Evolutionary conservation across 2,329 filamentous ascomycete genomes (phyloP), one percentile per base, ranked within the genome.

Genomic region (Pyrenophora tritici-repentis): DNA sequence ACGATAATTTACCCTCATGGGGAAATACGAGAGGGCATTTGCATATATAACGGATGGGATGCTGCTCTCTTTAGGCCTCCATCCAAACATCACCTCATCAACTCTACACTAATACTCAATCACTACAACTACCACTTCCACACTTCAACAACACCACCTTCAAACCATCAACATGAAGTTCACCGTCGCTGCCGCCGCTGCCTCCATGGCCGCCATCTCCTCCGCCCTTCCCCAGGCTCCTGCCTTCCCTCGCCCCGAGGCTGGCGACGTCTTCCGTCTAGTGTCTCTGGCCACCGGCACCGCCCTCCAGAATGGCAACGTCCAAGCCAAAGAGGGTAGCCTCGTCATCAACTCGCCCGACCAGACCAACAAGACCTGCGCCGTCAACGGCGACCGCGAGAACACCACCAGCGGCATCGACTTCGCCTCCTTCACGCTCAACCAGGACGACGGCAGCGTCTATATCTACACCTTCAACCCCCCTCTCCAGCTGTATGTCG

Each of bases 401-500:
- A 48, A 48, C 33, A n/a, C 12, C n/a, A 37, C 24, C 18, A 48
- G 24, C 33, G 46, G 39, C 33, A 48, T 61, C 34, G 69, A 77
- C 55, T 68, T 61, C 31, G 83, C 82, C 46, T 81, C 78, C 39
- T 83, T 86, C 69, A 71, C 72, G 56, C 68, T 85, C 59, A 43
- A 76, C 33, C 6, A 48, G 22, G 33, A 43, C 9, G 71, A 80
- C 38, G 54, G 60, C 50, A 73, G 74, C 42, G 75, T 67, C n/a
- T 78, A 70, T 66, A 76, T 86, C 29, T 83, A 79, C 70, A 76
- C 75, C 39, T 57, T 64, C 24, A 71, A 72, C 22, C 73, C 70
- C 6, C 71, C 73, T 3, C 83, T 86, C 72, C 72, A 79, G 62
- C 53, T 82, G 43, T 85, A 65, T 56, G 78, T 79, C 38, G 83